Percentiles rank a stretch among this genome's conserved stretches.
phyloP scores from a whole-genome alignment of 176 grass and related monocot genomes.

The Tillandsia fasciculata region DNA sequence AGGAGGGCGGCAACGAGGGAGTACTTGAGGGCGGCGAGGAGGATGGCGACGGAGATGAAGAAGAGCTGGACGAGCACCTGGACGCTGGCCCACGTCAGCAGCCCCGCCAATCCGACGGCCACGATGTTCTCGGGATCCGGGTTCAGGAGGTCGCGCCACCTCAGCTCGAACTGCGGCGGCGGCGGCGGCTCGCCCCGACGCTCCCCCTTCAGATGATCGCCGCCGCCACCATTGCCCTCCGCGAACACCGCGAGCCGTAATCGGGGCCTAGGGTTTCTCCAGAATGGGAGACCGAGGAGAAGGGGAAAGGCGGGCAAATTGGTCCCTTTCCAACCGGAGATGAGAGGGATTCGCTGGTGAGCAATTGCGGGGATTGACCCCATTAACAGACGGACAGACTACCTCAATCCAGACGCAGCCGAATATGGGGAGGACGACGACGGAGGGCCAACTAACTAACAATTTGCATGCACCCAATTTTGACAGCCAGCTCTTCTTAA shows the following conservation, averaged over 20 bases:
- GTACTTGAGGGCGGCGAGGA: slow-evolving; percentile 42
- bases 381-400: no score
- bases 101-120: slow-evolving; percentile 37
- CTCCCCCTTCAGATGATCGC: neutral
- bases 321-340: neutral
- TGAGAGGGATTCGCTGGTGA: no score
- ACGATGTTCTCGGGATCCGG: slow-evolving; percentile 41
- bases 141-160: slow-evolving; percentile 33
- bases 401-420: no score
- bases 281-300: neutral
- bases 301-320: neutral
- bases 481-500: no score
- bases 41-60: slow-evolving; percentile 35
- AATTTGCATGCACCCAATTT: no score
- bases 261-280: neutral
- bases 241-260: neutral
- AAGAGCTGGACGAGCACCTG: slow-evolving; percentile 41
- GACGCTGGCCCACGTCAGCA: slow-evolving; percentile 42
- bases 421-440: no score
- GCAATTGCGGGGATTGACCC: no score
- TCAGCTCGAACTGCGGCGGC: slow-evolving; percentile 6
- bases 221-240: slow-evolving; percentile 3
- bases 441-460: no score
- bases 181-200: neutral
- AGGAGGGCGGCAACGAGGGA: slow-evolving; percentile 48